Base-by-base conservation (phyloP, 139 green algal species). In the Micractinium sp. region DNA sequence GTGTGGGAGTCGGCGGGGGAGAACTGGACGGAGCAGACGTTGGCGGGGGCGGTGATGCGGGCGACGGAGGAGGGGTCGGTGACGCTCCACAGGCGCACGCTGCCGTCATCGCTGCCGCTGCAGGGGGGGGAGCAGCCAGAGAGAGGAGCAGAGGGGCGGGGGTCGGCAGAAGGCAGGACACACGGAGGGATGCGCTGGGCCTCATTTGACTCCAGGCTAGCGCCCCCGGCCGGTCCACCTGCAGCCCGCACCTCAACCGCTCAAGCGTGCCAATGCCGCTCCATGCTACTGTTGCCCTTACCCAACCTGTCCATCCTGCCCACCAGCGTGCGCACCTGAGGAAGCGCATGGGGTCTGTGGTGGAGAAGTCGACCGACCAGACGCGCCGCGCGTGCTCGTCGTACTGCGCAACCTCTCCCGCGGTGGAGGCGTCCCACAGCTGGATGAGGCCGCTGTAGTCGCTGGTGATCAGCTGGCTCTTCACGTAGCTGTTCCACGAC, bases 401-500 rank as follows among this genome's bases (percentile, higher is more conserved):
- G 81, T 94, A 97, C 31, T 84, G 47, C 53, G 86, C 89, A 31
- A 89, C 84, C 29, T 90, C 75, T 19, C 80, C 82, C 18, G 77
- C 88, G 61, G 85, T 61, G 41, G 74, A 63, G 13, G 86, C 92
- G 87, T 97, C 95, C 95, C 95, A 97, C 61, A 98, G 87, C 89
- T 91, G 92, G 27, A 97, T 89, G 23, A 92, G 85, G 19, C 95
- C 95, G 22, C 95, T 92, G 77, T 97, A 97, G 87, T 97, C 94
- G 23, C 85, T 88, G 39, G 88, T 93, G 27, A 95, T 91, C 39
- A 98, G 83, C 35, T 94, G 91, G 35, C 76, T 87, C 89, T 96
- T 95, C 41, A 98, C 91, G 92, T 98, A 98, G 66, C 84, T 85
- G 88, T 96, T 97, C 95, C 95, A 98, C 33, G 80, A 85, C 3